Conservation (phyloP, 2,329 filamentous ascomycete genomes). For the Pseudogymnoascus sp. region DNA sequence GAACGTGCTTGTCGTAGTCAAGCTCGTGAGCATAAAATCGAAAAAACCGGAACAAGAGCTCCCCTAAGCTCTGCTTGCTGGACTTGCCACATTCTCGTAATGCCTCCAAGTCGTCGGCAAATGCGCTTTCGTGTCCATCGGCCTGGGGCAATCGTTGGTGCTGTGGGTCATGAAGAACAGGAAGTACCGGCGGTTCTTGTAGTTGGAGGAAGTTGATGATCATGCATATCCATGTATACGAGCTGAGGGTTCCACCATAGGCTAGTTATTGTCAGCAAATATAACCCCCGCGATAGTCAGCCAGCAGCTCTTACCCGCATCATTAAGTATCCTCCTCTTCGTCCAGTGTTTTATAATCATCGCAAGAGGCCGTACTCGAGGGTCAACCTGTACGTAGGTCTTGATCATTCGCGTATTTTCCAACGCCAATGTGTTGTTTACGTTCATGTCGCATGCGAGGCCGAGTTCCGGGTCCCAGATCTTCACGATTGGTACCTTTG, state of each 20-base stretch:
- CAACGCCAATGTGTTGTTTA: conserved; percentile 91
- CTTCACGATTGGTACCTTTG: conserved; percentile 97
- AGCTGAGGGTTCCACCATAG: conserved; percentile 88
- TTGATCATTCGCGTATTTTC: conserved; percentile 98
- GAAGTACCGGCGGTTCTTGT: conserved; percentile 74
- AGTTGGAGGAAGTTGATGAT: conserved; percentile 95
- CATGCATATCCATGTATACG: conserved; percentile 98
- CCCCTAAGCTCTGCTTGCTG: conserved; percentile 76
- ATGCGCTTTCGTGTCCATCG: conserved; percentile 64
- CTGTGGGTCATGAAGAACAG: conserved; percentile 70
- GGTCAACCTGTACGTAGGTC: conserved; percentile 90
- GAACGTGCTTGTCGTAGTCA: conserved; percentile 74
- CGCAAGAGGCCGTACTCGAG: conserved; percentile 80
- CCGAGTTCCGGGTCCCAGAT: conserved; percentile 92
- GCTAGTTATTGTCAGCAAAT: conserved; percentile 42
- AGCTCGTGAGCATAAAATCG: conserved; percentile 90
- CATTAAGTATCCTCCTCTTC: conserved; percentile 83
- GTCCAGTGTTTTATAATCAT: conserved; percentile 99
- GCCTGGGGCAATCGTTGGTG: conserved; percentile 53
- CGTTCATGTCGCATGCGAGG: conserved; percentile 94
- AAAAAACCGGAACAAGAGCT: conserved; percentile 93
- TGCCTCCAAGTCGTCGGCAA: conserved; percentile 77
- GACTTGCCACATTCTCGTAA: conserved; percentile 66
- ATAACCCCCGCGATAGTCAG: background rate
- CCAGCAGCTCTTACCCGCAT: conserved; percentile 64